These are phyloP conservation scores for Pelargonium fulgidum DNA, from an alignment of 441 rosid species.

Conservation along the genomic window DNA sequence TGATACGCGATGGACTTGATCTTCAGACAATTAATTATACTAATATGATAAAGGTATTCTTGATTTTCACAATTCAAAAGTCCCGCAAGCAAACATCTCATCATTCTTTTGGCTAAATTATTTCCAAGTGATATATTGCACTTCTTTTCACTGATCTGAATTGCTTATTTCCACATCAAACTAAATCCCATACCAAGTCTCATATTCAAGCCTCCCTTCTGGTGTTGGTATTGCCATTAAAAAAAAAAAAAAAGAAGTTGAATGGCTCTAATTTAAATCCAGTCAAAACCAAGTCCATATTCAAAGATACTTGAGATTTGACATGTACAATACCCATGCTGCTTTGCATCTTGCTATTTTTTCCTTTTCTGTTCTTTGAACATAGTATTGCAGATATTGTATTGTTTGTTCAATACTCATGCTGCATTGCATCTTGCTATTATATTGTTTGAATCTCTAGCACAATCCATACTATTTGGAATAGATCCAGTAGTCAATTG, in stretches of 20 bases:
- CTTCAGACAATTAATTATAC: constrained; percentile 45
- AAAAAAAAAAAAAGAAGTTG: too few species aligned
- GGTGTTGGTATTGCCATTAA: too few species aligned
- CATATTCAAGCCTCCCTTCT: too few species aligned
- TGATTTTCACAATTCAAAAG: not conserved
- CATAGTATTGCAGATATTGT: not conserved
- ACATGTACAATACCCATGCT: not conserved
- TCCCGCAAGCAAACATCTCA: not conserved
- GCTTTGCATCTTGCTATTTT: not conserved
- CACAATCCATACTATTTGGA: too few species aligned
- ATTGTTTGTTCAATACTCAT: not conserved
- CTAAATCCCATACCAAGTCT: not conserved
- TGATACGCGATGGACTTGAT: constrained; percentile 66
- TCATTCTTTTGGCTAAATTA: not conserved
- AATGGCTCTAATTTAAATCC: not conserved
- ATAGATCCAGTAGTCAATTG: too few species aligned
- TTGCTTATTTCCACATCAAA: not conserved
- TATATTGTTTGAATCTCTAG: too few species aligned
- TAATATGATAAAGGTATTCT: constrained; percentile 54
- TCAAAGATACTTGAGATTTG: not conserved
- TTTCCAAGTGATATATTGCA: not conserved
- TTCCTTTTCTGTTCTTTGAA: not conserved
- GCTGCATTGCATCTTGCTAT: too few species aligned
- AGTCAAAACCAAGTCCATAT: not conserved
- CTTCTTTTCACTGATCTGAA: not conserved